Evolutionary conservation across 257 asterid species (phyloP), one percentile per base, ranked within the genome.

Genomic region (Rhazya stricta): DNA sequence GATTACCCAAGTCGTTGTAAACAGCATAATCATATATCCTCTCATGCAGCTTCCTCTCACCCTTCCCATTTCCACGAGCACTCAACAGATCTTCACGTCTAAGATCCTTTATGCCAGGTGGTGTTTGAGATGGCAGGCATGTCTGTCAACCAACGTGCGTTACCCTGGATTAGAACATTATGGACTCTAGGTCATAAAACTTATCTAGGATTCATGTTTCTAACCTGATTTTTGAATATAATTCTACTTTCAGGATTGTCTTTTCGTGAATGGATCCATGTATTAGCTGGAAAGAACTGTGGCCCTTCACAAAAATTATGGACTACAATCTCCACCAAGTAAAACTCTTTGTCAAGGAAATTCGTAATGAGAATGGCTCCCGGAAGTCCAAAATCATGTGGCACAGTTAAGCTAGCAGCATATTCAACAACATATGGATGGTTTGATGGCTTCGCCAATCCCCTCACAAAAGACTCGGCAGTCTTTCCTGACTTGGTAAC

Each of bases 211-310:
- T 25, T 32, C 51, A 41, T 21, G 54, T 13, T 37, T 32, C 81
- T 65, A 60, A 85, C 97, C 89, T 91, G 93, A 80, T 90, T 91
- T 84, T 71, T 88, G 90, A 93, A 93, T 80, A 91, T 81, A 29
- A 91, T 89, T 83, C 98, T 89, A 67, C 96, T 87, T 58, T 88
- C 80, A 16, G 94, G 94, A 71, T 89, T 86, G 63, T 87, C 91
- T 76, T 86, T 93, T 67, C 83, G 86, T 7, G 98, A 81, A 79
- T 91, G 96, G 75, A 93, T 93, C 97, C 98, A 93, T n/a, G 98
- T 87, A 71, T 88, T 83, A 0, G 96, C 96, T 63, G 81, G 78
- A 79, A 93, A 93, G 87, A 89, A 86, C 25, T 85, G 9, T 21
- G 96, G 96, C 30, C 91, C 90, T 21, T 83, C 74, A 39, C 86